These are phyloP conservation scores for Scutellaria barbata DNA, from an alignment of 257 asterid species.

Conservation along the genomic window DNA sequence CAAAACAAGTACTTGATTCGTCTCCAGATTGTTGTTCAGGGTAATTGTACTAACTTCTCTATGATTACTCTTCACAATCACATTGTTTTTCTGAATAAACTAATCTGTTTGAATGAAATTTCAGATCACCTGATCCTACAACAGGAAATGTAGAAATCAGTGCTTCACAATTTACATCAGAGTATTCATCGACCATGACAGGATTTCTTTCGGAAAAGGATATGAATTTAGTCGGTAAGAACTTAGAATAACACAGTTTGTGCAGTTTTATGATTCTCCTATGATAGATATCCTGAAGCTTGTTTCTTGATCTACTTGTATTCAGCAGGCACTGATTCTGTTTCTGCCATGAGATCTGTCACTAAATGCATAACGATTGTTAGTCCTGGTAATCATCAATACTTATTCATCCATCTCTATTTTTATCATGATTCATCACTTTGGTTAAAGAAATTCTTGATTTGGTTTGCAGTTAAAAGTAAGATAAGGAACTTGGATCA, in stretches of 20 bases:
- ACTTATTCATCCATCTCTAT: background rate
- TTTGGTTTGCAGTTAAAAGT: slow-evolving; percentile 53
- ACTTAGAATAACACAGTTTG: slow-evolving; percentile 1
- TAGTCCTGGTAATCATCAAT: slow-evolving; percentile 79
- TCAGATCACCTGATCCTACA: slow-evolving; percentile 57
- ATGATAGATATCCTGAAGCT: slow-evolving; percentile 25
- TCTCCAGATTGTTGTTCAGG: slow-evolving; percentile 55
- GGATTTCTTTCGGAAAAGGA: slow-evolving; percentile 58
- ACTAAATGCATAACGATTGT: slow-evolving; percentile 68
- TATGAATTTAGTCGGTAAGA: slow-evolving; percentile 55
- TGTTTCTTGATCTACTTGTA: slow-evolving; percentile 21
- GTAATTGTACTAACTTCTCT: slow-evolving; percentile 35
- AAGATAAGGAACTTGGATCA: slow-evolving; percentile 37
- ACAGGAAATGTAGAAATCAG: slow-evolving; percentile 46
- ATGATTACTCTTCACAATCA: background rate
- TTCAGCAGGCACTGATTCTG: slow-evolving; percentile 63
- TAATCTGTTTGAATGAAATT: slow-evolving; percentile 28
- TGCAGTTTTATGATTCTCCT: slow-evolving; percentile 8
- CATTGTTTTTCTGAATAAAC: background rate
- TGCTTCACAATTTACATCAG: slow-evolving; percentile 51
- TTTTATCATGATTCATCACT: slow-evolving; percentile 2
- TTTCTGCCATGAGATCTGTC: slow-evolving; percentile 65
- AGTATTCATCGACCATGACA: slow-evolving; percentile 53
- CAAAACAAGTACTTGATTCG: slow-evolving; percentile 45
- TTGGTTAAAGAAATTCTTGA: slow-evolving; percentile 21